Evolutionary conservation across 306 rosid genomes (phyloP).

Genomic region (Ormosia semicastrata): DNA sequence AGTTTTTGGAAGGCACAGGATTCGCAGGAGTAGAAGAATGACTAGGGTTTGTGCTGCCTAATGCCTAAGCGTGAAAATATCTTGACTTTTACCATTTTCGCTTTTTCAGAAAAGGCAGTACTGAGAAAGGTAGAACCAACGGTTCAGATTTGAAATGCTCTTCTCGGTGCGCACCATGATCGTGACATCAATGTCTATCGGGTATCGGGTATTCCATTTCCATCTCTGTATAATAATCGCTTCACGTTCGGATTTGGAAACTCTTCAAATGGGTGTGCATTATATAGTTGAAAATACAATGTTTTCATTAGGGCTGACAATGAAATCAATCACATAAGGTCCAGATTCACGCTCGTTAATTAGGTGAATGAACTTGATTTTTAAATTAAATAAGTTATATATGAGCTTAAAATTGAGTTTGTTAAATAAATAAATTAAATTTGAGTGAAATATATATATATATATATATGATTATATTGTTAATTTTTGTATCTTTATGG

Average conservation of each 20-base stretch:
- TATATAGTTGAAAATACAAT: too few species aligned
- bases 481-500: too few species aligned
- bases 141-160: slow-evolving; percentile 29
- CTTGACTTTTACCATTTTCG: not conserved
- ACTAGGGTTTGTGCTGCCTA: slow-evolving; percentile 9
- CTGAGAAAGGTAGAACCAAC: not conserved
- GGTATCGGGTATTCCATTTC: not conserved
- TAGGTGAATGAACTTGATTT: too few species aligned
- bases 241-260: not conserved
- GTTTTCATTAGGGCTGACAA: too few species aligned
- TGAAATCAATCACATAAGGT: too few species aligned
- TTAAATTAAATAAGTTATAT: too few species aligned
- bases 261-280: not conserved
- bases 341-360: too few species aligned
- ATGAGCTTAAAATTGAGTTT: too few species aligned
- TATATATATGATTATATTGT: too few species aligned
- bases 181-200: not conserved
- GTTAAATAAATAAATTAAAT: too few species aligned
- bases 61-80: not conserved
- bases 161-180: not conserved
- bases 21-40: slow-evolving; percentile 6
- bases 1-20: not conserved
- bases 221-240: not conserved
- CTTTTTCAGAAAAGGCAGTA: not conserved
- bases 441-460: too few species aligned